Conservation (phyloP, 805 yeast species). For the Pichia gijzeniarum region DNA sequence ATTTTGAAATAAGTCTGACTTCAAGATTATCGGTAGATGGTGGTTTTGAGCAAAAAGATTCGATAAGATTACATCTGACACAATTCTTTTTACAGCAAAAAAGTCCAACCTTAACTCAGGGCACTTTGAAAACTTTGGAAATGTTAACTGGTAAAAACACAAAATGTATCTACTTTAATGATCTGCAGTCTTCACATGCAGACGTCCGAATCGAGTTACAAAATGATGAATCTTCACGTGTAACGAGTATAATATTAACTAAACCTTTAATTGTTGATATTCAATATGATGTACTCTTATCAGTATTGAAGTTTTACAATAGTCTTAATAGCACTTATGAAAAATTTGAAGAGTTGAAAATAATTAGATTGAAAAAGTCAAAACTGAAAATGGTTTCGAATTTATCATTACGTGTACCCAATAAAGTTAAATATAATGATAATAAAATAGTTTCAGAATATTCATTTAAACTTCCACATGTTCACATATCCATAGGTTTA, state of each 20-base stretch:
- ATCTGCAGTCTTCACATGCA: conserved; percentile 27
- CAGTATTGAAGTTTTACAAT: conserved; percentile 10
- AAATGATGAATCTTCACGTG: conserved; percentile 21
- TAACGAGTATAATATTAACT: conserved; percentile 36
- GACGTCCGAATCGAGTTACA: conserved; percentile 51
- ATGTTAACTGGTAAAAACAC: conserved; percentile 21
- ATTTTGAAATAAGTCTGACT: conserved; percentile 37
- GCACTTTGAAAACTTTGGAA: conserved; percentile 38
- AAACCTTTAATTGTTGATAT: conserved; percentile 32
- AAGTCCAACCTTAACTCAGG: conserved; percentile 37
- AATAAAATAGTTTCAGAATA: neutral
- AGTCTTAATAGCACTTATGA: conserved; percentile 15
- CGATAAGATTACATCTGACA: conserved; percentile 24
- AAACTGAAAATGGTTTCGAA: neutral
- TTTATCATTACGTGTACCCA: neutral
- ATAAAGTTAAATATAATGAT: neutral
- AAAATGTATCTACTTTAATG: conserved; percentile 23
- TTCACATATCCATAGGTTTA: conserved; percentile 2
- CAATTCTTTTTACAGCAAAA: conserved; percentile 39
- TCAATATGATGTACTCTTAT: conserved; percentile 10
- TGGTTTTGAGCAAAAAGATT: conserved; percentile 31
- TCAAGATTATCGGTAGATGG: conserved; percentile 41
- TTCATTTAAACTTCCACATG: neutral
- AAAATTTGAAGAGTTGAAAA: neutral
- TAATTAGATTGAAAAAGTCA: neutral